Evolutionary conservation across 192 early-diverging fungal genomes (phyloP).

Genomic region (Coemansia sp.): DNA sequence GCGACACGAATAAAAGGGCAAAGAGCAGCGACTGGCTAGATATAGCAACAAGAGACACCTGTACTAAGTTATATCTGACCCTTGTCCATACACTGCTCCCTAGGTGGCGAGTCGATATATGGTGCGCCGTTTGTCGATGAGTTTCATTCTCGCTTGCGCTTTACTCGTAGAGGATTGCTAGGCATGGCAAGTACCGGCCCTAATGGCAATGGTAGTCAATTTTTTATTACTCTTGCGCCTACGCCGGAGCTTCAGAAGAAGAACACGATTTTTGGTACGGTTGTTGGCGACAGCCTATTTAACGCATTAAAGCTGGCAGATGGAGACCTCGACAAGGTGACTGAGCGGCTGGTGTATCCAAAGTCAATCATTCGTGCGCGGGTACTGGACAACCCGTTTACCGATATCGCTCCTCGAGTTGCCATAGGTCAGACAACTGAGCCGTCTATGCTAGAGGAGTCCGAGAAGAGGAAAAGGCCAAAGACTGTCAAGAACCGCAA

Average conservation of each 20-base stretch:
- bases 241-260: constrained; percentile 85
- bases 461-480: constrained; percentile 25
- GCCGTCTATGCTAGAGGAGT: constrained; percentile 9
- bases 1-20: neutral
- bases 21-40: neutral
- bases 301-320: constrained; percentile 88
- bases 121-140: constrained; percentile 87
- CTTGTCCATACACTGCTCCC: neutral
- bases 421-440: constrained; percentile 27
- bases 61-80: neutral
- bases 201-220: constrained; percentile 88
- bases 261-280: constrained; percentile 91
- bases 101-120: constrained; percentile 88
- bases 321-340: constrained; percentile 72
- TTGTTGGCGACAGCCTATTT: constrained; percentile 90
- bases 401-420: constrained; percentile 83
- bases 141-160: constrained; percentile 90
- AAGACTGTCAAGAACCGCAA: constrained; percentile 48
- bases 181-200: constrained; percentile 87
- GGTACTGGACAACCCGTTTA: constrained; percentile 87
- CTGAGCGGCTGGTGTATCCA: constrained; percentile 79
- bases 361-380: constrained; percentile 65
- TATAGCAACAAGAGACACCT: neutral
- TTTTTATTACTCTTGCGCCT: constrained; percentile 90
- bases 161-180: constrained; percentile 81